These are phyloP conservation scores for Cutaneotrichosporon cyanovorans DNA, from an alignment of 1,284 basidiomycete genomes.

Conservation along the genomic window DNA sequence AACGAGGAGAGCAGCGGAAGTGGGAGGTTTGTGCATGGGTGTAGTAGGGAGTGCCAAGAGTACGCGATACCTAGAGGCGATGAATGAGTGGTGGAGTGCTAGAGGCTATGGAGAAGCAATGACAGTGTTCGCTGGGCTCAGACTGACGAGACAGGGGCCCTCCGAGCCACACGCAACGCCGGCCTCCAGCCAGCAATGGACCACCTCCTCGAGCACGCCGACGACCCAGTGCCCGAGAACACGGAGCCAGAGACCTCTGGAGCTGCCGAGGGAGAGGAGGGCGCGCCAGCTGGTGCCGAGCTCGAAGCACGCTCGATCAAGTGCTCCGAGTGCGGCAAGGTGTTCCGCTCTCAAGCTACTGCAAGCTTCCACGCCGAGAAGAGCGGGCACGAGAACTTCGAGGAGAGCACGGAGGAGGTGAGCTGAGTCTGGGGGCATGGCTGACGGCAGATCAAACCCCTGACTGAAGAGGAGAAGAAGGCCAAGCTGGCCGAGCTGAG, in stretches of 20 bases:
- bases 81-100: no score
- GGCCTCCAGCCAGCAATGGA: conserved; percentile 84
- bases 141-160: conserved; percentile 74
- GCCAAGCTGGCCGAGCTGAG: conserved; percentile 70
- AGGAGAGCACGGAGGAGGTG: conserved; percentile 91
- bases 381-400: conserved; percentile 87
- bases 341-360: conserved; percentile 77
- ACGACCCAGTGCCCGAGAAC: conserved; percentile 57
- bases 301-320: conserved; percentile 33
- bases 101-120: no score
- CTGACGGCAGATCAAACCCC: conserved; percentile 50
- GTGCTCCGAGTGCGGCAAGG: conserved; percentile 63
- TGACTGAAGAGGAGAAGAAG: conserved; percentile 91
- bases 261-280: conserved; percentile 31
- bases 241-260: conserved; percentile 51
- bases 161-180: conserved; percentile 67
- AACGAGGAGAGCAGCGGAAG: no score
- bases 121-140: no score
- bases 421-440: conserved; percentile 11
- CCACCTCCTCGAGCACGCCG: conserved; percentile 68
- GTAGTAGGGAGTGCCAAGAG: no score
- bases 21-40: no score
- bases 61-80: no score
- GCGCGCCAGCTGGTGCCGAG: neutral
- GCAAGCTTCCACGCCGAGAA: conserved; percentile 94